These are phyloP conservation scores for Citrullus colocynthis DNA, from an alignment of 306 rosid species.

Conservation along the genomic window DNA sequence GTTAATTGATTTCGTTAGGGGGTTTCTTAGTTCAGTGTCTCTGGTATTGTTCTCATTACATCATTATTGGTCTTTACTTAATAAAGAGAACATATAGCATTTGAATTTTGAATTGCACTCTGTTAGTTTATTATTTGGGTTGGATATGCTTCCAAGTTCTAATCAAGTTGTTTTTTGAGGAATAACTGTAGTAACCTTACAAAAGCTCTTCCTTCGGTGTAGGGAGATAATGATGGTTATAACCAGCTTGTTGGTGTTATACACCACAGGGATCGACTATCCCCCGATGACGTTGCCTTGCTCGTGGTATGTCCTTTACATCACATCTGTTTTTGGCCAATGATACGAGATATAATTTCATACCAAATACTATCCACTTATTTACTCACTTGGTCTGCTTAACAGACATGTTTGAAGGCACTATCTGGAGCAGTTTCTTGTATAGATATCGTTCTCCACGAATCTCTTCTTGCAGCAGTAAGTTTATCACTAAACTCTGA, in stretches of 20 bases:
- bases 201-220: conserved; percentile 3
- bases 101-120: not conserved
- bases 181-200: not conserved
- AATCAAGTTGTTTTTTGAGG: not conserved
- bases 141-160: not conserved
- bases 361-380: too few species aligned
- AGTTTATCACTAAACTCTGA: conserved; percentile 7
- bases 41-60: conserved; percentile 16
- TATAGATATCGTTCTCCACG: conserved; percentile 38
- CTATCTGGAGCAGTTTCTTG: conserved; percentile 46
- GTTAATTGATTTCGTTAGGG: conserved; percentile 30
- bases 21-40: conserved; percentile 37
- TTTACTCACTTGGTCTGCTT: not conserved
- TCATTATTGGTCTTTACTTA: not conserved
- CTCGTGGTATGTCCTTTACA: conserved; percentile 34
- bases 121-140: not conserved
- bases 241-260: conserved; percentile 31
- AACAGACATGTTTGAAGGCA: conserved; percentile 55
- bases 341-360: not conserved
- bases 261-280: conserved; percentile 12
- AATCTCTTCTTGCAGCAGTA: conserved; percentile 40
- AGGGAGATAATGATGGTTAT: conserved; percentile 43
- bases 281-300: conserved; percentile 25
- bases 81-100: not conserved
- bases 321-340: not conserved